Conservation (phyloP, 805 yeast species). For the Yarrowia hollandica region DNA sequence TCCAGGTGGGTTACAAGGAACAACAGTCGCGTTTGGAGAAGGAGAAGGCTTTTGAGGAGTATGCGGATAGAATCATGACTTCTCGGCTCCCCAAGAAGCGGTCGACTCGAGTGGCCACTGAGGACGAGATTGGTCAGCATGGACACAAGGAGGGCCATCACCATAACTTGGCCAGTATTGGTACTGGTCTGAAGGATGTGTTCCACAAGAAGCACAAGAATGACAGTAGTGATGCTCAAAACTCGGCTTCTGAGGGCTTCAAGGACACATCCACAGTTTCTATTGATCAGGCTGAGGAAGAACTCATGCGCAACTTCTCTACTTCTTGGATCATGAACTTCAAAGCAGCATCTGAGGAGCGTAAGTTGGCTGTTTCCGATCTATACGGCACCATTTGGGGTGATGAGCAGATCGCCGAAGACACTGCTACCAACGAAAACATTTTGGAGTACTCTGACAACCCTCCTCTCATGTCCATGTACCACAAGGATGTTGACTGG, state of each 20-base stretch:
- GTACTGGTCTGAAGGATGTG: conserved; percentile 21
- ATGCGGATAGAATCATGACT: conserved; percentile 35
- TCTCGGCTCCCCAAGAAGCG: conserved; percentile 28
- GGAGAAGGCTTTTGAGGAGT: conserved; percentile 45
- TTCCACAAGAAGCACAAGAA: conserved; percentile 19
- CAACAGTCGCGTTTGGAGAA: conserved; percentile 63
- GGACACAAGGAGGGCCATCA: background rate
- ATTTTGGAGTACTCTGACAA: conserved; percentile 50
- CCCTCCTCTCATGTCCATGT: conserved; percentile 56
- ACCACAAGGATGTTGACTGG: conserved; percentile 52
- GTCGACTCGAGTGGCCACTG: conserved; percentile 11
- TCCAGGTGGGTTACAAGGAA: conserved; percentile 56
- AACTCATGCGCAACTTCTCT: conserved; percentile 52
- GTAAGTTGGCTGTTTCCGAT: conserved; percentile 44
- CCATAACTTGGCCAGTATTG: conserved; percentile 2
- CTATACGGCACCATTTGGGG: conserved; percentile 41
- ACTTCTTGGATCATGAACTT: conserved; percentile 73
- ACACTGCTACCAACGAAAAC: conserved; percentile 48
- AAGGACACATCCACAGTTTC: conserved; percentile 33
- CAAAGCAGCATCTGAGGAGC: conserved; percentile 41
- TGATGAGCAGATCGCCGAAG: conserved; percentile 37
- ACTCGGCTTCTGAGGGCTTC: conserved; percentile 8
- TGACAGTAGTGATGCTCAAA: background rate
- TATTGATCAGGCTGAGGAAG: conserved; percentile 41
- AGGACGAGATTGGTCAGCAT: conserved; percentile 12